Evolutionary conservation across 1,139 yeast genomes (phyloP).

Genomic region (Sugiyamaella grinbergsii): DNA sequence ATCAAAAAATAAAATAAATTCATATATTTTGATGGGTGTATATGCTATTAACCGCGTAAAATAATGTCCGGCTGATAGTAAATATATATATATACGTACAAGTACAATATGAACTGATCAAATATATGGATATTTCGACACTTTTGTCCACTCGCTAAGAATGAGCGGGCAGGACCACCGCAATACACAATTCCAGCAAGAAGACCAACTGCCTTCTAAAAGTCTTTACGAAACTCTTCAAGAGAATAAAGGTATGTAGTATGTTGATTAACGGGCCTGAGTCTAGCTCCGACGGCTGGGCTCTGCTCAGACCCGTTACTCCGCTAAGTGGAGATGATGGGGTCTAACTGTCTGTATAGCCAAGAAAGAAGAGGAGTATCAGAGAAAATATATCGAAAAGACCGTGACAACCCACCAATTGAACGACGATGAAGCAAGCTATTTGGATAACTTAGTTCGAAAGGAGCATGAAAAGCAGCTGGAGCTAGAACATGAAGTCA

Average conservation of each 20-base stretch:
- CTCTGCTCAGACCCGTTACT: neutral
- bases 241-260: conserved; percentile 22
- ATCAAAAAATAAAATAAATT: conserved; percentile 8
- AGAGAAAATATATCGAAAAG: conserved; percentile 22
- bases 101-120: too few species aligned
- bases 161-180: conserved; percentile 2
- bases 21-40: too few species aligned
- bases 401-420: conserved; percentile 24
- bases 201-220: conserved; percentile 9
- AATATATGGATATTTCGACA: too few species aligned
- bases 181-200: too few species aligned
- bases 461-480: conserved; percentile 20
- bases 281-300: neutral
- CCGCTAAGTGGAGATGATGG: too few species aligned
- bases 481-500: conserved; percentile 24
- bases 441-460: conserved; percentile 22
- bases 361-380: conserved; percentile 25
- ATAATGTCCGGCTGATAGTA: too few species aligned
- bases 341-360: conserved; percentile 17
- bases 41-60: too few species aligned
- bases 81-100: too few species aligned
- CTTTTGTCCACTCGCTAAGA: neutral
- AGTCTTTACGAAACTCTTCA: conserved; percentile 23
- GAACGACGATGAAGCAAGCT: conserved; percentile 26
- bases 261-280: neutral